Conservation (phyloP, 257 asterid genomes). For the Solanum chaucha region DNA sequence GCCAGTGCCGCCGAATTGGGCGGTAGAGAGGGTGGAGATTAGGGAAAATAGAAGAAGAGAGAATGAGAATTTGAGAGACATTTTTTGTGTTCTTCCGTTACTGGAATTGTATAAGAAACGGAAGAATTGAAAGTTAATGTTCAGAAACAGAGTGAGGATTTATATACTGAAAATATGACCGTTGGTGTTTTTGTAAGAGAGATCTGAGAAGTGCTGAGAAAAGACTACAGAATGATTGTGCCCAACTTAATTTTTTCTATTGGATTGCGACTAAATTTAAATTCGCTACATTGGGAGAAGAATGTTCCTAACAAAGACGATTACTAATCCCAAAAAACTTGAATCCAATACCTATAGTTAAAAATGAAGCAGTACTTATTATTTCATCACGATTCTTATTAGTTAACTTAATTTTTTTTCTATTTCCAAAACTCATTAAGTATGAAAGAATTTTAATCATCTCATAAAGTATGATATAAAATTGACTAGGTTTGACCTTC, state of each 20-base stretch:
- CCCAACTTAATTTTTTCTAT: not conserved
- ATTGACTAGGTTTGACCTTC: not conserved
- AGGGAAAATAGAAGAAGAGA: conserved; percentile 1
- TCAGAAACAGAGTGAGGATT: not conserved
- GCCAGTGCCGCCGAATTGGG: conserved; percentile 26
- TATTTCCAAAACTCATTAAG: no score
- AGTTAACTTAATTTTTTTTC: no score
- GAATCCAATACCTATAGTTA: no score
- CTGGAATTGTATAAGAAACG: not conserved
- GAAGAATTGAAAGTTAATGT: not conserved
- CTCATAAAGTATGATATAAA: not conserved
- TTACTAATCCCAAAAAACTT: no score
- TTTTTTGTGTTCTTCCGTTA: not conserved
- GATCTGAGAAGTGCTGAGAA: not conserved
- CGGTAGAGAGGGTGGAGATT: conserved; percentile 13
- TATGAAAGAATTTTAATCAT: no score
- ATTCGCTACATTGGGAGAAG: no score
- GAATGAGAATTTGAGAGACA: not conserved
- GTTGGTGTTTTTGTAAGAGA: not conserved
- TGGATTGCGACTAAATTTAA: no score
- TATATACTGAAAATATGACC: conserved; percentile 3
- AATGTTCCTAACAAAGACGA: no score
- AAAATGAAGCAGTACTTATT: no score
- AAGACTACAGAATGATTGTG: not conserved
- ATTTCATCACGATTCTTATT: no score